A percentile compares a stretch with the other conserved stretches of the same genome.
Evolutionary conservation across 2,329 filamentous ascomycete species (phyloP).

Genomic region (Salinomyces thailandicus): DNA sequence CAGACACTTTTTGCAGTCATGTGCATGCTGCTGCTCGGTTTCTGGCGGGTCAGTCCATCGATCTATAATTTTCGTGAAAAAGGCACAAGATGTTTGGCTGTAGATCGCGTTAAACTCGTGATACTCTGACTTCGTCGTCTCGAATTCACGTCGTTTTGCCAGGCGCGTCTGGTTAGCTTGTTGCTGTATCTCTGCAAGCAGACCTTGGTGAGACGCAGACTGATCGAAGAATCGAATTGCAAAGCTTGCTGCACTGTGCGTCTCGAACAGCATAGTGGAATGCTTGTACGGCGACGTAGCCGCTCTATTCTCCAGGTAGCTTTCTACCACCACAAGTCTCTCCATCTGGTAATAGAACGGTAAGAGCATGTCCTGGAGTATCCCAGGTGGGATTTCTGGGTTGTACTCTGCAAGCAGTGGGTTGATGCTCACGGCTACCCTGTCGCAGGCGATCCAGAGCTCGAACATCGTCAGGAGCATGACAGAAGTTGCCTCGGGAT

Average conservation of each 20-base stretch:
- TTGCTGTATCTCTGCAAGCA: constrained; percentile 27
- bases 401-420: constrained; percentile 43
- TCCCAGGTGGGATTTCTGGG: constrained; percentile 40
- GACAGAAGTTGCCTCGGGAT: constrained; percentile 41
- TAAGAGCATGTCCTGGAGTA: constrained; percentile 48
- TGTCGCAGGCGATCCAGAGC: constrained; percentile 49
- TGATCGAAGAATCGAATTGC: constrained; percentile 37
- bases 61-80: constrained; percentile 8
- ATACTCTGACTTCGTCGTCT: constrained; percentile 26
- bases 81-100: constrained; percentile 3
- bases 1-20: constrained; percentile 37
- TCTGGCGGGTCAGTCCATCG: constrained; percentile 8
- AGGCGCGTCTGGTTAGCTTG: constrained; percentile 19
- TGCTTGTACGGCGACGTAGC: constrained; percentile 22
- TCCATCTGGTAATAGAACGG: constrained; percentile 38
- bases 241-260: constrained; percentile 25
- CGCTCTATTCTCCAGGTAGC: constrained; percentile 36
- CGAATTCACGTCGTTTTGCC: constrained; percentile 33
- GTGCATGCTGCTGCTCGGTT: constrained; percentile 20
- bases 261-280: constrained; percentile 37
- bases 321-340: constrained; percentile 41
- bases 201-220: constrained; percentile 10
- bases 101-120: constrained; percentile 23
- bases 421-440: constrained; percentile 31
- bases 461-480: constrained; percentile 47